Conservation (phyloP, 176 grass and related monocot genomes). For the Metroxylon sagu region DNA sequence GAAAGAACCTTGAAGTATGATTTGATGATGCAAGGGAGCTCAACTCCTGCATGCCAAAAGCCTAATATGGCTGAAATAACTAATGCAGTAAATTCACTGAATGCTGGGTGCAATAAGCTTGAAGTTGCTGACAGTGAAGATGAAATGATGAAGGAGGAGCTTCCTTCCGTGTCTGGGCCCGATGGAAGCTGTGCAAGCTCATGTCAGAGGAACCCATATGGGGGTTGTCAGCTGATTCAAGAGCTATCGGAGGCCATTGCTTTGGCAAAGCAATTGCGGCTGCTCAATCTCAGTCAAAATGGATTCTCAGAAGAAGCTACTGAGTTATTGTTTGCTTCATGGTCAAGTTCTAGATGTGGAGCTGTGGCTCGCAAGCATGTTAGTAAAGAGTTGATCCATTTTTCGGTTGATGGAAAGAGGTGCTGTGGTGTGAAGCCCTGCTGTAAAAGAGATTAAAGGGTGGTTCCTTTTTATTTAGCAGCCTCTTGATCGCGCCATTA, state of each 20-base stretch:
- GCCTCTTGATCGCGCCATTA: too few relatives aligned
- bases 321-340: slow-evolving; percentile 59
- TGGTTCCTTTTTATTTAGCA: too few relatives aligned
- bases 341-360: slow-evolving; percentile 42
- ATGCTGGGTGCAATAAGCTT: slow-evolving; percentile 32
- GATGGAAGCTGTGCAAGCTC: slow-evolving; percentile 55
- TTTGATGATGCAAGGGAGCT: slow-evolving; percentile 22
- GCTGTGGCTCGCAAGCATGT: slow-evolving; percentile 40
- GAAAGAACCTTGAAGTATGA: slow-evolving; percentile 27
- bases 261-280: slow-evolving; percentile 45
- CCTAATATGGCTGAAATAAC: slow-evolving; percentile 2
- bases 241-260: slow-evolving; percentile 43
- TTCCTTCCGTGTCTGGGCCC: slow-evolving; percentile 21
- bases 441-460: slow-evolving; percentile 42
- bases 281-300: slow-evolving; percentile 78
- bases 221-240: slow-evolving; percentile 32
- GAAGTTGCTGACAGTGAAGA: slow-evolving; percentile 86
- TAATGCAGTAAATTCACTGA: slow-evolving; percentile 6
- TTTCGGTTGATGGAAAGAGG: slow-evolving; percentile 44
- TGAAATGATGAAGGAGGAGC: slow-evolving; percentile 34
- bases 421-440: slow-evolving; percentile 71
- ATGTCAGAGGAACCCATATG: slow-evolving; percentile 24
- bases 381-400: slow-evolving; percentile 56
- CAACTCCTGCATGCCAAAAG: slow-evolving; percentile 14
- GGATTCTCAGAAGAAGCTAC: slow-evolving; percentile 38